These are phyloP conservation scores for Schizophyllum amplum DNA, from an alignment of 1,284 basidiomycete species.

Conservation along the genomic window DNA sequence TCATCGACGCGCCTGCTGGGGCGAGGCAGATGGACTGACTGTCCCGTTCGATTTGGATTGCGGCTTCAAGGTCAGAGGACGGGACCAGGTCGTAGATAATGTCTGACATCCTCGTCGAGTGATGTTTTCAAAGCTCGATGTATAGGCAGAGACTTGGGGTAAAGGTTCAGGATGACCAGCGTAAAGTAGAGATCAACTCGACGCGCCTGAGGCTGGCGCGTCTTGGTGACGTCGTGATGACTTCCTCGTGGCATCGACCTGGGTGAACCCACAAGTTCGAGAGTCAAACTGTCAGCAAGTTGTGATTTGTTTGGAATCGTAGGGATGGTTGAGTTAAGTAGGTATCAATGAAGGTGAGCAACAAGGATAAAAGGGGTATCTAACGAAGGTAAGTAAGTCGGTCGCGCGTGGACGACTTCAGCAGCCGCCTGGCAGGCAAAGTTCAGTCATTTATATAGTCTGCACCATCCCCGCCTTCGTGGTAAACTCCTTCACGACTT, in stretches of 20 bases:
- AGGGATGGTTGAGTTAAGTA: too few relatives aligned
- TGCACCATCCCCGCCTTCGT: not conserved
- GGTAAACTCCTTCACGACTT: not conserved
- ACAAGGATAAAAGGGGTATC: too few relatives aligned
- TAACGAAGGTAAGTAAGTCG: too few relatives aligned
- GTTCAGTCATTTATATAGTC: not conserved
- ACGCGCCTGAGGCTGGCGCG: slow-evolving; percentile 19
- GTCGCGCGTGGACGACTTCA: too few relatives aligned
- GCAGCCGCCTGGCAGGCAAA: too few relatives aligned
- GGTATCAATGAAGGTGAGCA: too few relatives aligned
- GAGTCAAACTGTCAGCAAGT: too few relatives aligned
- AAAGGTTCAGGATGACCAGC: too few relatives aligned
- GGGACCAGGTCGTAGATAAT: slow-evolving; percentile 13
- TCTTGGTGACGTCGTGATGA: not conserved
- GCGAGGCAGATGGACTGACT: slow-evolving; percentile 17
- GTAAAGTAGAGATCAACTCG: not conserved
- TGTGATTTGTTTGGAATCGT: too few relatives aligned
- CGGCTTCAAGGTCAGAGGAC: slow-evolving; percentile 24
- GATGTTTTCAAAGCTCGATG: too few relatives aligned
- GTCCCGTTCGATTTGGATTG: slow-evolving; percentile 31
- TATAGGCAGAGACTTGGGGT: not conserved
- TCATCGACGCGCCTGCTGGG: not conserved
- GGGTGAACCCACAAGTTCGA: not conserved
- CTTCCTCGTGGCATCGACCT: too few relatives aligned
- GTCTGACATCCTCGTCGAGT: not conserved